These are phyloP conservation scores for Escallonia herrerae DNA, from an alignment of 129 eudicot species.

Conservation along the genomic window DNA sequence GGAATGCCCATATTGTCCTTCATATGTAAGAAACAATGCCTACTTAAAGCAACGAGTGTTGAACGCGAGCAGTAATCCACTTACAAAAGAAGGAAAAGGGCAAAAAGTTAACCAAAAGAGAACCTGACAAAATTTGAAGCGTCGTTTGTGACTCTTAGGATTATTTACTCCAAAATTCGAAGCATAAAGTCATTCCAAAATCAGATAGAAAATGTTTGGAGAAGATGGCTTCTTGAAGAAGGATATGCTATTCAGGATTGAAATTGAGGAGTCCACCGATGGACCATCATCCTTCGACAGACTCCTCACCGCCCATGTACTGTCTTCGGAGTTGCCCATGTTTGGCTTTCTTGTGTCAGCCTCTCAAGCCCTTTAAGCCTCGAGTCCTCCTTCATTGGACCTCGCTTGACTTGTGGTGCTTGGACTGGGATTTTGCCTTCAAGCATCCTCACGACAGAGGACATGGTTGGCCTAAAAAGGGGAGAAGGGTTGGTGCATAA, in stretches of 20 bases:
- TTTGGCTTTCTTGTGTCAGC: conserved; percentile 50
- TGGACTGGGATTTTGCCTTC: conserved; percentile 58
- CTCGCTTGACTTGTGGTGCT: conserved; percentile 46
- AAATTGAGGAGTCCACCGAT: conserved; percentile 31
- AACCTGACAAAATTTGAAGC: too few species aligned
- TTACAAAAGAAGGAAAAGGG: too few species aligned
- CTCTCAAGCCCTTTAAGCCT: conserved; percentile 52
- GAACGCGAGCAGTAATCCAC: too few species aligned
- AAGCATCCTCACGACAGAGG: conserved; percentile 70
- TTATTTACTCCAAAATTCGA: too few species aligned
- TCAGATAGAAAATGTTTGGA: too few species aligned
- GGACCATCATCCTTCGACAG: conserved; percentile 49
- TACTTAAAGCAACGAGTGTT: too few species aligned
- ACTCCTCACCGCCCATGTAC: conserved; percentile 27
- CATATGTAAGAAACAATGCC: too few species aligned
- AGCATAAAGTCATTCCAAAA: too few species aligned
- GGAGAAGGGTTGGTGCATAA: conserved; percentile 80
- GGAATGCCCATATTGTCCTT: too few species aligned
- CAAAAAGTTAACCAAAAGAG: too few species aligned
- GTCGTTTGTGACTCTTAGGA: too few species aligned
- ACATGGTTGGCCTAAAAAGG: conserved; percentile 73
- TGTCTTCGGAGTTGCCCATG: conserved; percentile 31
- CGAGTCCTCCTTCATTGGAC: conserved; percentile 25
- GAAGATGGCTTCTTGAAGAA: too few species aligned
- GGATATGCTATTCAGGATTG: neutral